Percentiles rank a stretch among this genome's conserved stretches.
phyloP scores from a whole-genome alignment of 371 early-diverging fungal species.

The Entomophthora muscae region DNA sequence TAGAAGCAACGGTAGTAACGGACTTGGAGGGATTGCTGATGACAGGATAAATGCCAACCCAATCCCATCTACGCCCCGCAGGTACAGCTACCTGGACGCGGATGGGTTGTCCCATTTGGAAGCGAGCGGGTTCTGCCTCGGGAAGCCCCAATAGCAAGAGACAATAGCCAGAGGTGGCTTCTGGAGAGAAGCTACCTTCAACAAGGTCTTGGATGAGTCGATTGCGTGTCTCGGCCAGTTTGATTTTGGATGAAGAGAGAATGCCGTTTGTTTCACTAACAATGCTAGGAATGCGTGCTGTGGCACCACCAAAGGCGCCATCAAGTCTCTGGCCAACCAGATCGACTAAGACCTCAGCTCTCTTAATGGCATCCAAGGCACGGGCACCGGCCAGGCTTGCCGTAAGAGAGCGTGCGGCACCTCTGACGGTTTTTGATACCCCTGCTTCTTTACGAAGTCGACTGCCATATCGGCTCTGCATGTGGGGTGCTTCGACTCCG shows the following conservation, averaged over 20 bases:
- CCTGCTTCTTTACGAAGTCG: conserved; percentile 21
- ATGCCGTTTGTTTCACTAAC: neutral
- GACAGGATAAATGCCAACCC: conserved; percentile 82
- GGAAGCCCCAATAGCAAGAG: conserved; percentile 15
- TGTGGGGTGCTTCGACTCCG: conserved; percentile 58
- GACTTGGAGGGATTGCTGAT: conserved; percentile 44
- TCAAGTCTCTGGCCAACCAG: conserved; percentile 8
- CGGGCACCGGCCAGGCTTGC: conserved; percentile 36
- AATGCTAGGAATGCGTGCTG: neutral
- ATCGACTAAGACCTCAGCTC: conserved; percentile 18
- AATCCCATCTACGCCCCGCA: conserved; percentile 49
- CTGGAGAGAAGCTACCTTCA: neutral
- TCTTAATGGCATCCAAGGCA: conserved; percentile 17
- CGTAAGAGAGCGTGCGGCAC: conserved; percentile 50
- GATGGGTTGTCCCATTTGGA: conserved; percentile 27
- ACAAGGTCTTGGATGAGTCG: neutral
- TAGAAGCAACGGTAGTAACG: conserved; percentile 54
- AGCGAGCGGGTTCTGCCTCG: conserved; percentile 31
- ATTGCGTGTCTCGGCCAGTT: neutral
- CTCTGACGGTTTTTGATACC: conserved; percentile 69
- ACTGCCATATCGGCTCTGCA: conserved; percentile 13
- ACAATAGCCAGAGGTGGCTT: conserved; percentile 12
- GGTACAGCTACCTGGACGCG: conserved; percentile 52
- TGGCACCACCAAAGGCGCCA: neutral
- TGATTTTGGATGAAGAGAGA: neutral